phyloP scores from a whole-genome alignment of 2,329 filamentous ascomycete genomes.

The Orbilia blumenaviensis region DNA sequence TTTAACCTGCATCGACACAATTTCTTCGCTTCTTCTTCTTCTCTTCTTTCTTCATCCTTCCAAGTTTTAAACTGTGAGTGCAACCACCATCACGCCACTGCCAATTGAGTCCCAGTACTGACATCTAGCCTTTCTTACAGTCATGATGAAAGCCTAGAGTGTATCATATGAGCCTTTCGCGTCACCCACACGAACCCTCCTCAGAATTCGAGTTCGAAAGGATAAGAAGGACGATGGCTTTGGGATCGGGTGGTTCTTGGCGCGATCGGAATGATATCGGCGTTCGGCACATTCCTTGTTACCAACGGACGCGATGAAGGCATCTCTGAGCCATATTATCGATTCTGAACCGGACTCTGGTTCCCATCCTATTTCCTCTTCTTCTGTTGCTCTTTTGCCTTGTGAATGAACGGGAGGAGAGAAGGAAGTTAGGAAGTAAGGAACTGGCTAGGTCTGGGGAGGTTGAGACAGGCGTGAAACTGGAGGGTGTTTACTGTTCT shows the following conservation, averaged over 20 bases:
- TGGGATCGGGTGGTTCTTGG: constrained; percentile 67
- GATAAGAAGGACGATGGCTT: constrained; percentile 67
- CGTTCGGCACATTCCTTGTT: constrained; percentile 99
- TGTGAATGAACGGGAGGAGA: background rate
- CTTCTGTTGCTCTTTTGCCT: too few species aligned
- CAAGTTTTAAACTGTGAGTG: constrained; percentile 97
- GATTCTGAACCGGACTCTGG: constrained; percentile 10
- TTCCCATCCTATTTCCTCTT: background rate
- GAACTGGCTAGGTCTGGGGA: background rate
- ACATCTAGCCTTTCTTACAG: constrained; percentile 65
- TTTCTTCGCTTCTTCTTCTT: constrained; percentile 27
- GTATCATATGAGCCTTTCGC: constrained; percentile 81
- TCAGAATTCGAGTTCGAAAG: constrained; percentile 74
- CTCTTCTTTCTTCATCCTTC: constrained; percentile 80
- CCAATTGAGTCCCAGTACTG: constrained; percentile 56
- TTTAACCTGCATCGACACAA: constrained; percentile 36
- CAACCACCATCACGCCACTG: constrained; percentile 51
- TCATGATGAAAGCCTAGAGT: constrained; percentile 99
- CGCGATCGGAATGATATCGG: constrained; percentile 88
- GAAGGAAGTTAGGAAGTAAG: too few species aligned
- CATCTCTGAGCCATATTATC: constrained; percentile 80
- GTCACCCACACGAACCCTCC: constrained; percentile 81
- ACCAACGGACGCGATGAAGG: constrained; percentile 95
- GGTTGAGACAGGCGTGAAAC: constrained; percentile 51
- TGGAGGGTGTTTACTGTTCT: constrained; percentile 49